A percentile compares a stretch with the other conserved stretches of the same genome.
Evolutionary conservation across 148 eudicot genomes (phyloP).

Genomic region (Camellia sinensis): DNA sequence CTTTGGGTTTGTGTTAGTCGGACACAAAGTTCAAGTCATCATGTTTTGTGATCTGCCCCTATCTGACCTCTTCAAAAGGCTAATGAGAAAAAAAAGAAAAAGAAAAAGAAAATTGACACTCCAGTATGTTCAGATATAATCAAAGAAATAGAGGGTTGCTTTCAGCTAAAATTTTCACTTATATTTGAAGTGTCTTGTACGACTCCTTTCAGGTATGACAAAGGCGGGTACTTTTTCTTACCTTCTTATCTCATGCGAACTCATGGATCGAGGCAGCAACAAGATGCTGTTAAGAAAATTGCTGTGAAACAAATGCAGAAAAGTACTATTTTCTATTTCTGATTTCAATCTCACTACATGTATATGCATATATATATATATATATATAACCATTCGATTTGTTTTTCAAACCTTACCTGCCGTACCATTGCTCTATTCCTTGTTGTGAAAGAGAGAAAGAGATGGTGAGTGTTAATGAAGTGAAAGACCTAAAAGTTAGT

Average conservation of each 20-base stretch:
- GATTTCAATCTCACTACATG: too few relatives aligned
- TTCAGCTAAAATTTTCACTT: neutral
- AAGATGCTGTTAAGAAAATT: slow-evolving; percentile 58
- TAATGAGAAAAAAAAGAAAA: neutral
- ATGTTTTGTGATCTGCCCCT: neutral
- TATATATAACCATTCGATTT: too few relatives aligned
- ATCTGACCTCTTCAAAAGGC: slow-evolving; percentile 1
- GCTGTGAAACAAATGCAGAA: slow-evolving; percentile 63
- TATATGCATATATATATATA: too few relatives aligned
- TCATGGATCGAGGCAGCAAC: slow-evolving; percentile 75
- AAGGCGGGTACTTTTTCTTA: slow-evolving; percentile 77
- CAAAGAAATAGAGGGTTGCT: neutral
- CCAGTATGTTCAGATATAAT: neutral
- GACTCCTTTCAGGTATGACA: slow-evolving; percentile 59
- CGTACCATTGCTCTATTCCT: too few relatives aligned
- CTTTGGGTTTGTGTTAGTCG: slow-evolving; percentile 11
- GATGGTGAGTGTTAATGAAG: too few relatives aligned
- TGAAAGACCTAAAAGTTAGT: too few relatives aligned
- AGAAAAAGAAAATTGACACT: neutral
- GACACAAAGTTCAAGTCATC: neutral
- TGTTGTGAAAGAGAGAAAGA: too few relatives aligned
- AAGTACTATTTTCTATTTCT: too few relatives aligned
- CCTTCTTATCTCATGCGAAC: slow-evolving; percentile 91
- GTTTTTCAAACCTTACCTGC: too few relatives aligned
- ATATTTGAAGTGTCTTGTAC: slow-evolving; percentile 3